These are phyloP conservation scores for Clonostachys sp. DNA, from an alignment of 2,329 filamentous ascomycete species.

Conservation along the genomic window DNA sequence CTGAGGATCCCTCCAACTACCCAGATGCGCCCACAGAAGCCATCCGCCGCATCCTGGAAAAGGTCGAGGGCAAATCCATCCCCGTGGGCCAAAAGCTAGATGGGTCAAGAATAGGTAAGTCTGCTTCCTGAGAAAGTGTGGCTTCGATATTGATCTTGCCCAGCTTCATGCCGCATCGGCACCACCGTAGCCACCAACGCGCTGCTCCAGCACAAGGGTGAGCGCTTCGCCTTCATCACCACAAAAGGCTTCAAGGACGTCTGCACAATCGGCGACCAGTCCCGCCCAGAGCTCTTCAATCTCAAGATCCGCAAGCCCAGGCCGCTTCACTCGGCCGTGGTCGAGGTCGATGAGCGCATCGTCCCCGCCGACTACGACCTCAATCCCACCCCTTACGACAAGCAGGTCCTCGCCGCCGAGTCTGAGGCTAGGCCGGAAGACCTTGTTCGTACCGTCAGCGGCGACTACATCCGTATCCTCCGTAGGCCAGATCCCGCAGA, in stretches of 20 bases:
- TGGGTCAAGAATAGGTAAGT: no score
- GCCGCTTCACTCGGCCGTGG: conserved; percentile 62
- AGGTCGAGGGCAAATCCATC: conserved; percentile 13
- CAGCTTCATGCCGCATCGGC: conserved; percentile 50
- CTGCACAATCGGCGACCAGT: conserved; percentile 69
- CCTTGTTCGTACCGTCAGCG: no score
- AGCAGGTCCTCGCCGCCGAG: no score
- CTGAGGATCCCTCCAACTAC: conserved; percentile 68
- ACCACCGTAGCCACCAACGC: conserved; percentile 77
- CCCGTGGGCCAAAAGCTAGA: no score
- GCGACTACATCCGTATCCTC: conserved; percentile 50
- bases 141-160: no score
- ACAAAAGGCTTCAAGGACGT: conserved; percentile 71
- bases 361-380: conserved; percentile 17
- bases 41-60: conserved; percentile 45
- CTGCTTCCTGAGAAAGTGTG: no score
- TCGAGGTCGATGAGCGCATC: conserved; percentile 70
- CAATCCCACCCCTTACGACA: no score
- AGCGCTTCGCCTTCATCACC: conserved; percentile 64
- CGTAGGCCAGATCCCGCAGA: conserved; percentile 48
- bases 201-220: conserved; percentile 69
- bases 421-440: no score
- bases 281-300: conserved; percentile 68
- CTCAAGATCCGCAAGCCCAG: conserved; percentile 64
- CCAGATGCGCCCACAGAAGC: conserved; percentile 65